Percentiles rank a stretch among this genome's conserved stretches.
These are phyloP conservation scores for Jaltomata sinuosa DNA, from an alignment of 257 asterid genomes.

Conservation along the genomic window DNA sequence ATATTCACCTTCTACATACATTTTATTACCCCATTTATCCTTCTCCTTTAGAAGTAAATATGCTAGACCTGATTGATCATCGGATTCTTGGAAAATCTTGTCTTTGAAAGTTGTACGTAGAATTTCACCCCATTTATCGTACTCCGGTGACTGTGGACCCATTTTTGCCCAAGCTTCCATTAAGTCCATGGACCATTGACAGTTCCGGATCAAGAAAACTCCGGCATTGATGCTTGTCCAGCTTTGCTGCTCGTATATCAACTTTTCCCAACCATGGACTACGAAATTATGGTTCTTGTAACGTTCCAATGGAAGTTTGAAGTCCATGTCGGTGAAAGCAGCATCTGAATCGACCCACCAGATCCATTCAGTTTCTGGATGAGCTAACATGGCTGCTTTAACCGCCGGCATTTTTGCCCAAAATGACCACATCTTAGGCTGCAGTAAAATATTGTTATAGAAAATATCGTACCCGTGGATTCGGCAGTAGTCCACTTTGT, in stretches of 20 bases:
- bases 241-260: constrained; percentile 45
- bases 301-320: constrained; percentile 51
- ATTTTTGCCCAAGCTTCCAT: constrained; percentile 73
- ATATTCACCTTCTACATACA: constrained; percentile 56
- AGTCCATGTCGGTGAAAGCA: constrained; percentile 97
- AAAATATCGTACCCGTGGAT: constrained; percentile 80
- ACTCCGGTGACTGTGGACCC: constrained; percentile 85
- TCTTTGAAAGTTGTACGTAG: constrained; percentile 45
- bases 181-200: constrained; percentile 90
- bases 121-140: constrained; percentile 68
- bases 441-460: constrained; percentile 69
- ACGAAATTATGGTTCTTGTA: constrained; percentile 63
- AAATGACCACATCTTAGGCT: constrained; percentile 78
- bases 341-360: constrained; percentile 99
- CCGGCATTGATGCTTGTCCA: constrained; percentile 99
- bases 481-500: constrained; percentile 89
- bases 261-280: constrained; percentile 72
- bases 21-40: constrained; percentile 60
- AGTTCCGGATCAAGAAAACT: constrained; percentile 71
- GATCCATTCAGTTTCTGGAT: constrained; percentile 98
- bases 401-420: constrained; percentile 91
- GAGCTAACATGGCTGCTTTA: constrained; percentile 89
- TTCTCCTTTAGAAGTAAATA: constrained; percentile 54
- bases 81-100: constrained; percentile 67
- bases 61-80: constrained; percentile 75